Percentiles rank a stretch among this genome's conserved stretches.
phyloP scores from a whole-genome alignment of 208 protist genomes.

The Acanthamoeba lenticulata region DNA sequence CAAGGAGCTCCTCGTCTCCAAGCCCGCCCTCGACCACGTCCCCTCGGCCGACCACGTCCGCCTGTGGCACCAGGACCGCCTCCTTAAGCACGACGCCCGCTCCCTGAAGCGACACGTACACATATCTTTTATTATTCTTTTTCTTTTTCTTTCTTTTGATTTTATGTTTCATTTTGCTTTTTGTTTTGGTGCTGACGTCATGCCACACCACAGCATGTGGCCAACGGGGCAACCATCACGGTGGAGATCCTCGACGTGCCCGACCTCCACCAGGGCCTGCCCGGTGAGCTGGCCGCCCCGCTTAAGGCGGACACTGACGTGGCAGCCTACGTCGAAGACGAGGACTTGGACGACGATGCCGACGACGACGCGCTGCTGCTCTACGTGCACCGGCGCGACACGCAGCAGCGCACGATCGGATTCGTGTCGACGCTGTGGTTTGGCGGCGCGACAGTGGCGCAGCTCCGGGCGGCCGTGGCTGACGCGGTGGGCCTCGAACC shows the following conservation, averaged over 20 bases:
- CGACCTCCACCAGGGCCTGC: neutral
- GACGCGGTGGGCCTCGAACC: neutral
- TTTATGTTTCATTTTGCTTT: neutral
- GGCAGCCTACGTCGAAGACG: neutral
- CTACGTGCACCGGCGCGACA: neutral
- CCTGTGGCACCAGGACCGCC: neutral
- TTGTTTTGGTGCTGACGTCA: neutral
- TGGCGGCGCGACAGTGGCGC: neutral
- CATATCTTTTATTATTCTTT: neutral
- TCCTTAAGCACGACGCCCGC: constrained; percentile 16
- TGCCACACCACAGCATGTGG: neutral
- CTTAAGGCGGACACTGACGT: too few species aligned
- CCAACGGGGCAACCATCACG: constrained; percentile 6
- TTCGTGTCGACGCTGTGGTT: constrained; percentile 19
- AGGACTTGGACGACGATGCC: neutral
- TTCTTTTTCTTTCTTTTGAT: neutral
- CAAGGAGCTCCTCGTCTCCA: neutral
- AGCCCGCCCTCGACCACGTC: constrained; percentile 23
- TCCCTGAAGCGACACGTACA: constrained; percentile 24
- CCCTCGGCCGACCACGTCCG: constrained; percentile 3
- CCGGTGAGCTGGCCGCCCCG: too few species aligned
- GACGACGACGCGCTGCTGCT: neutral
- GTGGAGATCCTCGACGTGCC: neutral
- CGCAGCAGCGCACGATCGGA: neutral
- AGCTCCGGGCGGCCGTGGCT: neutral